phyloP scores from a whole-genome alignment of 306 rosid genomes.

The Cucumis hystrix region DNA sequence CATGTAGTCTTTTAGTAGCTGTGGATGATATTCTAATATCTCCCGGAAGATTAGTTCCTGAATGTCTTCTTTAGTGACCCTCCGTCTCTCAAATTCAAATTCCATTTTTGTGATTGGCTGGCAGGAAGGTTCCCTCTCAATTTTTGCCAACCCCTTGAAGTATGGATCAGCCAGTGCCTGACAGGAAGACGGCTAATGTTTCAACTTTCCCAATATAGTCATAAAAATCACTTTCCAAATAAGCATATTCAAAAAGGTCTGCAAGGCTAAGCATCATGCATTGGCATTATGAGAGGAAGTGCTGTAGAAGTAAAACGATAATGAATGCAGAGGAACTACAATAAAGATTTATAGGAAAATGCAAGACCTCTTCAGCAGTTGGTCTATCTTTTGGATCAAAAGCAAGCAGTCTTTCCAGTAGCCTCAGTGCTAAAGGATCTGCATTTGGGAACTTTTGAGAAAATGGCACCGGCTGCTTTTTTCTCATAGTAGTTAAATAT shows the following conservation, averaged over 20 bases:
- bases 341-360: background rate
- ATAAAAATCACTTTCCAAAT: background rate
- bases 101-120: conserved; percentile 88
- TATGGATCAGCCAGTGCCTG: conserved; percentile 93
- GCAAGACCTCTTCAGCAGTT: conserved; percentile 88
- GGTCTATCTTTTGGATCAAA: conserved; percentile 96
- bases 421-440: conserved; percentile 66
- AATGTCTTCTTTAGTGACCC: conserved; percentile 81
- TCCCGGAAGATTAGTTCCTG: conserved; percentile 78
- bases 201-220: background rate
- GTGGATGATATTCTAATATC: conserved; percentile 91
- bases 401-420: conserved; percentile 68
- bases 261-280: background rate
- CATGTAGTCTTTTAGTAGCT: conserved; percentile 70
- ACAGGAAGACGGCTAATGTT: conserved; percentile 2
- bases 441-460: conserved; percentile 76
- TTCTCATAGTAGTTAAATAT: conserved; percentile 88
- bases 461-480: conserved; percentile 61
- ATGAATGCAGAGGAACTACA: background rate
- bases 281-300: background rate
- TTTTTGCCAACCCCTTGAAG: conserved; percentile 68
- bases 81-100: conserved; percentile 83
- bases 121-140: conserved; percentile 95
- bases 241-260: background rate
- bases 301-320: background rate